A percentile compares a stretch with the other conserved stretches of the same genome.
Conservation (phyloP, 345 rosid genomes). For the Salix udensis region DNA sequence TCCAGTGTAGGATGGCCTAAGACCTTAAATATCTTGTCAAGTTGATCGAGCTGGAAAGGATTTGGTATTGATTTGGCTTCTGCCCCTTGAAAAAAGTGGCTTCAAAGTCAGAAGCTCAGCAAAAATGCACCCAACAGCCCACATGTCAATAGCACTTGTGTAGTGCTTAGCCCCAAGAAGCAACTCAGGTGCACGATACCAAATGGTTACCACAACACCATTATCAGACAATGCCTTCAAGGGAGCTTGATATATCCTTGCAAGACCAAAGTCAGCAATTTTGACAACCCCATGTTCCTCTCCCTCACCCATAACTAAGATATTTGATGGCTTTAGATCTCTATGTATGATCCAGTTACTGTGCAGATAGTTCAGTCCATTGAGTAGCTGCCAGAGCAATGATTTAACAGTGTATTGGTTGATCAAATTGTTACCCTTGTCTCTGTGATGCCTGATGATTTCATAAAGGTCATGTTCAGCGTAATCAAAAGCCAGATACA, state of each 20-base stretch:
- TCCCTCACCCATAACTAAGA: constrained; percentile 97
- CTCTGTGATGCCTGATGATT: constrained; percentile 91
- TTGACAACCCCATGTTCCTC: constrained; percentile 95
- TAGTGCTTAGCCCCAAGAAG: constrained; percentile 98
- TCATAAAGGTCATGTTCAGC: constrained; percentile 95
- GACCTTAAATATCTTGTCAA: constrained; percentile 97
- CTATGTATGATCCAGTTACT: constrained; percentile 99
- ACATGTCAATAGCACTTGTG: constrained; percentile 94
- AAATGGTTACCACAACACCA: constrained; percentile 96
- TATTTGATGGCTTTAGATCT: constrained; percentile 96
- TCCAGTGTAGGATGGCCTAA: constrained; percentile 91
- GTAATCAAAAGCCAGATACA: constrained; percentile 91
- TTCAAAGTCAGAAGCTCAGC: constrained; percentile 93
- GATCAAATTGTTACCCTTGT: constrained; percentile 58
- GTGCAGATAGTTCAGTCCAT: constrained; percentile 94
- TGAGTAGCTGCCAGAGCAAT: constrained; percentile 94
- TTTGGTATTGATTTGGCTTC: constrained; percentile 79
- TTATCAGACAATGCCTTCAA: constrained; percentile 74
- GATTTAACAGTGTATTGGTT: constrained; percentile 89
- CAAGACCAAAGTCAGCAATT: constrained; percentile 97
- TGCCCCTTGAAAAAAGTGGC: constrained; percentile 95
- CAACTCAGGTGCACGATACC: constrained; percentile 99
- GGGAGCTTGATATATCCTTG: constrained; percentile 94
- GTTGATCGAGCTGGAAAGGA: constrained; percentile 95
- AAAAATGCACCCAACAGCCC: constrained; percentile 99